Base-by-base conservation (phyloP, 225 moss, liverwort and hornwort genomes). In the Pseudoscleropodium purum region DNA sequence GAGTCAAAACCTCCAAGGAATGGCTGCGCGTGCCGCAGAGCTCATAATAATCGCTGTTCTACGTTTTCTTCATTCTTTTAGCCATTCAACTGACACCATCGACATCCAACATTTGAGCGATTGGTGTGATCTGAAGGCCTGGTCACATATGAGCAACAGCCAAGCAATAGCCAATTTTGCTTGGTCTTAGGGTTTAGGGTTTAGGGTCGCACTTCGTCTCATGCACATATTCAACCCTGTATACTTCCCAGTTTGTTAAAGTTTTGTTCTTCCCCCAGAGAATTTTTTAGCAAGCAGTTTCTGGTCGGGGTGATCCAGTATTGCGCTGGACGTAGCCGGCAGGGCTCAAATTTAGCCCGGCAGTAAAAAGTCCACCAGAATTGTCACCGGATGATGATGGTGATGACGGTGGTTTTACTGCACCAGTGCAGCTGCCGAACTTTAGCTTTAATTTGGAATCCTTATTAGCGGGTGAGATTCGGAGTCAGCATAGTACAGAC, bases 1-100 rank as follows among this genome's bases (percentile, higher is more conserved):
- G 93, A 7, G 92, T 94, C 18, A 92, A 90, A 68, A 89, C 57
- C 33, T 94, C 94, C 43, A 94, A 93, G 69, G 87, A 91, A 10
- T 94, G 94, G 94, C 85, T 94, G 69, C 81, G 45, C 6, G 29
- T 13, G 26, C 84, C 75, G 45, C 75, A 75, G 34, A 60, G 47
- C 47, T n/a, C n/a, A n/a, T n/a, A n/a, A n/a, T n/a, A n/a, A n/a
- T n/a, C n/a, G n/a, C n/a, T n/a, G n/a, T n/a, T n/a, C n/a, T n/a
- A n/a, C n/a, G n/a, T n/a, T n/a, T n/a, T 25, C 26, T 60, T 56
- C 37, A 88, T 60, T 81, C 37, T 60, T 60, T 60, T 78, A 2
- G 64, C 60, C 8, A 49, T 75, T 75, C 86, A 29, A 61, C 18
- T 3, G 37, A 66, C 77, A 52, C 21, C 45, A 31, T 13, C 65